These are phyloP conservation scores for Quercus glauca DNA, from an alignment of 306 rosid species.

Conservation along the genomic window DNA sequence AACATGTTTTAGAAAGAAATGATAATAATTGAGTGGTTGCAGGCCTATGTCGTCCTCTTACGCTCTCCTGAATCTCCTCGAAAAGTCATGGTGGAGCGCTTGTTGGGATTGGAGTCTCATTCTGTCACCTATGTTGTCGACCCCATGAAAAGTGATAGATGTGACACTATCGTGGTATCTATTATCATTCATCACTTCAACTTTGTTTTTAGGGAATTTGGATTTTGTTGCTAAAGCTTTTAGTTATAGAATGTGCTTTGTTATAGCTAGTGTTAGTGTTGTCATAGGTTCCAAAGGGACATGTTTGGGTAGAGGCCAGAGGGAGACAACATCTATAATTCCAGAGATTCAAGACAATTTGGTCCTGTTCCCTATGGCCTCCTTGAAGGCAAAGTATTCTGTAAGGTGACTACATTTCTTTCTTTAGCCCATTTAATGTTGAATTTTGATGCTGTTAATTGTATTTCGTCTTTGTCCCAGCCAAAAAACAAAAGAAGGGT, in stretches of 20 bases:
- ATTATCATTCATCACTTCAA: background rate
- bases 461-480: background rate
- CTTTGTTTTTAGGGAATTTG: background rate
- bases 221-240: background rate
- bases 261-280: background rate
- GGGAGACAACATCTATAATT: constrained; percentile 57
- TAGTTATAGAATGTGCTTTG: background rate
- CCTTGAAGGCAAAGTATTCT: constrained; percentile 48
- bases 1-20: background rate
- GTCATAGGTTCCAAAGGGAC: constrained; percentile 70
- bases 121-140: constrained; percentile 46
- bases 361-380: constrained; percentile 79
- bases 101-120: constrained; percentile 76
- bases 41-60: constrained; percentile 53
- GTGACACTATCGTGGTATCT: constrained; percentile 58
- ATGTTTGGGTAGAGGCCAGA: constrained; percentile 72
- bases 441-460: background rate
- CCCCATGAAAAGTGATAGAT: constrained; percentile 40
- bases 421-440: background rate
- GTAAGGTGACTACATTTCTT: constrained; percentile 51
- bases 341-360: constrained; percentile 58
- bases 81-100: constrained; percentile 42
- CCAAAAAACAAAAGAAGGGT: background rate
- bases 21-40: constrained; percentile 22
- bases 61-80: constrained; percentile 49